Evolutionary conservation across 176 grass and related monocot species (phyloP).

Genomic region (Zizania latifolia): DNA sequence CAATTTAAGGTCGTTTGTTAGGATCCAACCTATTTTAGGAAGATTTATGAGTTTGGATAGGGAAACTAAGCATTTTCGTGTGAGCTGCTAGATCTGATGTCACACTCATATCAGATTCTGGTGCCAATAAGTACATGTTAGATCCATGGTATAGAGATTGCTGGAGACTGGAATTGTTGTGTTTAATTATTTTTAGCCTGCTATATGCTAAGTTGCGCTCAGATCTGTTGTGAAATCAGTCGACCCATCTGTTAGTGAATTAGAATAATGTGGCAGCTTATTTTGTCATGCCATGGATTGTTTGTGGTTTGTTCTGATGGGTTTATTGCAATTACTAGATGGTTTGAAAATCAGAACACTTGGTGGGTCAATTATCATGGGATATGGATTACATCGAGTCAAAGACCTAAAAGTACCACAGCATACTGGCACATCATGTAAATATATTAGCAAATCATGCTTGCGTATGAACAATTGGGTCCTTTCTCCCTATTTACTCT

Average conservation of each 20-base stretch:
- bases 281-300: not conserved
- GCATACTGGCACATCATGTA: not conserved
- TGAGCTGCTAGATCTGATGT: conserved; percentile 10
- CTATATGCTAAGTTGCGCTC: not conserved
- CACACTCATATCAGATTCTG: conserved; percentile 5
- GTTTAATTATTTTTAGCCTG: not conserved
- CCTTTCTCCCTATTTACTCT: not conserved
- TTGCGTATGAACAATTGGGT: not conserved
- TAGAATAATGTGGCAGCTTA: not conserved
- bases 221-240: conserved; percentile 1
- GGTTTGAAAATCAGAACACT: not conserved
- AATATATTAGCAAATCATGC: not conserved
- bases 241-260: not conserved
- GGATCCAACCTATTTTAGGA: conserved; percentile 4
- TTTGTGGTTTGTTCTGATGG: not conserved
- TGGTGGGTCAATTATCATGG: not conserved
- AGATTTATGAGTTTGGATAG: not conserved
- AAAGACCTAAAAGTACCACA: not conserved
- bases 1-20: conserved; percentile 15
- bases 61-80: conserved; percentile 6
- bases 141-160: not conserved
- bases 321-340: conserved; percentile 6
- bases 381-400: not conserved
- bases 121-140: not conserved
- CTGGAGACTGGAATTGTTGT: not conserved